Base-by-base conservation (phyloP, 805 yeast species). In the Komagataella pseudopastoris region DNA sequence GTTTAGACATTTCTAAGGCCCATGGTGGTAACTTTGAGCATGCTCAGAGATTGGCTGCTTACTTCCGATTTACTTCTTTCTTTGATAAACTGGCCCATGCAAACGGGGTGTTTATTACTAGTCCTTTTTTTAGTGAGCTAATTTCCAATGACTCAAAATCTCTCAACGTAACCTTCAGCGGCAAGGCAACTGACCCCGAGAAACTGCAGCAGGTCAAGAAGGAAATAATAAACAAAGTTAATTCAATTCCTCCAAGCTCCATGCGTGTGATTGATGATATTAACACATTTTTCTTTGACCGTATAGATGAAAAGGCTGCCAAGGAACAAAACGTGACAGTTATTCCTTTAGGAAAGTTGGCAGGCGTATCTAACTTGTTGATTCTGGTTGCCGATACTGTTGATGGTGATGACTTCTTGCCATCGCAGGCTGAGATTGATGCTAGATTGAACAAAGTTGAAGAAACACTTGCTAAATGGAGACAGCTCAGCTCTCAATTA, bases 1-100 rank as follows among this genome's bases (percentile, higher is more conserved):
- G 80, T 43, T 73, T 93, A 61, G 96, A 89, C 60, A 82, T 93
- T 65, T 81, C 95, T 8, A 83, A 78, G 66, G 96, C 98, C 30
- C 97, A 93, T 64, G 86, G 88, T 60, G 87, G 85, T 56, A 79
- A 87, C 61, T 62, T 78, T 51, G 64, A 70, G 16, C 98, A 93
- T 60, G 96, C 96, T 7, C 78, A 79, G 55, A 76, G 81, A 45
- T 72, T 93, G 52, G 83, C 88, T 46, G 74, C 83, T 10, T 86
- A 74, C 63, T 83, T 93, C 57, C 63, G 68, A 51, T 71, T 76
- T 54, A 70, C 78, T 53, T 75, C 77, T 36, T 63, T 70, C 44
- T 74, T 84, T 56, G 63, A 66, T 58, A 60, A 70, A 56, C 60
- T 76, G 63, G 61, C 83, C 65, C 53, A 60, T 52, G 61, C 66